Evolutionary conservation across 495 filamentous ascomycete genomes (phyloP).

Genomic region (Neurospora pannonica): DNA sequence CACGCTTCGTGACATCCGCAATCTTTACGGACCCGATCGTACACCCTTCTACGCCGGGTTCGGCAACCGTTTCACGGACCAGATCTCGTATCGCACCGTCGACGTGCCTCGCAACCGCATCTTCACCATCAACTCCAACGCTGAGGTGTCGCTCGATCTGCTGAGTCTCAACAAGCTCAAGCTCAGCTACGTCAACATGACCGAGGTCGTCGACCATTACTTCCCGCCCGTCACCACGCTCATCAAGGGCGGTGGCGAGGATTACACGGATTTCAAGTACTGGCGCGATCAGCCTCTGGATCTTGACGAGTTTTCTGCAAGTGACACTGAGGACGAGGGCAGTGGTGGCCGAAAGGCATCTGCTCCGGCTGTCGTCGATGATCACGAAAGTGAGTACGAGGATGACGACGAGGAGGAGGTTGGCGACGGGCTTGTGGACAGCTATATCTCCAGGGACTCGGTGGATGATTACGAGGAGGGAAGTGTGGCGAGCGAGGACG

Average conservation of each 20-base stretch:
- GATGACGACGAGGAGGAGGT: constrained; percentile 37
- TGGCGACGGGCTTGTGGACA: constrained; percentile 42
- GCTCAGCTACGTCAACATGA: constrained; percentile 94
- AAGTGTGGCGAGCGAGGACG: constrained; percentile 31
- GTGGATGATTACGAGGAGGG: constrained; percentile 39
- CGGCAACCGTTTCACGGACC: constrained; percentile 92
- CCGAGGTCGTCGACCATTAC: constrained; percentile 92
- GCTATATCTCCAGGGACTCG: constrained; percentile 50
- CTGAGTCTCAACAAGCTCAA: constrained; percentile 89
- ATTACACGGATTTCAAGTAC: constrained; percentile 82
- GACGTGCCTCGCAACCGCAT: constrained; percentile 90
- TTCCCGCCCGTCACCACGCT: constrained; percentile 76
- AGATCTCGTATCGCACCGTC: constrained; percentile 89
- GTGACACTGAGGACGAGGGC: constrained; percentile 53
- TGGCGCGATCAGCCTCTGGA: constrained; percentile 71
- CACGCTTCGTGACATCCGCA: constrained; percentile 85
- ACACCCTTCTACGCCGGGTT: constrained; percentile 95
- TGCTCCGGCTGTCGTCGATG: constrained; percentile 39
- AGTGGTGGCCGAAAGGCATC: constrained; percentile 30
- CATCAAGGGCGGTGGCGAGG: constrained; percentile 69
- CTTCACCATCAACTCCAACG: constrained; percentile 98
- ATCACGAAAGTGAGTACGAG: constrained; percentile 27
- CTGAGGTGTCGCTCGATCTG: constrained; percentile 88
- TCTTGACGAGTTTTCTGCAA: constrained; percentile 69
- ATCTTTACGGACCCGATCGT: constrained; percentile 68